Evolutionary conservation across 108 stramenopile genomes (phyloP), one percentile per base, ranked within the genome.

Genomic region (Ochromonas danica): DNA sequence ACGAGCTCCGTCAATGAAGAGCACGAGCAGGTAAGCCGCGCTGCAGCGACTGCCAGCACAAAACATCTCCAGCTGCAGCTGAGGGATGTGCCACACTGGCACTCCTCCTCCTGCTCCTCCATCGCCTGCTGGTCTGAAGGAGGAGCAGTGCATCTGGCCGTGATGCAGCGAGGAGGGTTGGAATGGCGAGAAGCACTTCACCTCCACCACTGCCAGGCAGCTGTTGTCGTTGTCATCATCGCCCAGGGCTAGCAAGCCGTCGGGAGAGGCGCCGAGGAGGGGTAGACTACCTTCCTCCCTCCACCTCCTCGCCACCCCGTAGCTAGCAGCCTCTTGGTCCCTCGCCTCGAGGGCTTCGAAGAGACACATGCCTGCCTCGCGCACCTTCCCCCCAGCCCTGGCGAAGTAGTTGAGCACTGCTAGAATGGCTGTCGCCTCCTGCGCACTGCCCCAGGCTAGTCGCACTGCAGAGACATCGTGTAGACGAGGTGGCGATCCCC

Each of bases 1-100:
- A 3, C 25, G 6, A 6, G 31, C 63, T 33, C 30, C 31, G 3
- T 22, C 31, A 33, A 36, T 36, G 35, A 10, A 67, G 31, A 31
- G 25, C 6, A 6, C 25, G 10, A 33, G 6, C 6, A 67, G 63
- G 3, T 14, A 10, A 25, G 63, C 63, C 3, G 14, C 25, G 6
- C 25, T 3, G 25, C 63, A 67, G 3, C 17, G 6, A 14, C 14
- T 3, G 6, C 63, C 63, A 67, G 63, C 63, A 36, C 63, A 67
- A 67, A 67, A 67, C 31, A 67, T 67, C 31, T 67, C 63, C 31
- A 67, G 6, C 31, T 35, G 27, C 27, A 67, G 27, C 35, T 67
- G 63, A 67, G 63, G 63, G 25, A 67, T 67, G 25, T 67, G 63
- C 63, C 63, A 67, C 10, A 36, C 25, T 6, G 63, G 63, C 6